A percentile compares a stretch with the other conserved stretches of the same genome.
Evolutionary conservation across 352 stramenopile genomes (phyloP).

Genomic region (Pythium plurisporium): DNA sequence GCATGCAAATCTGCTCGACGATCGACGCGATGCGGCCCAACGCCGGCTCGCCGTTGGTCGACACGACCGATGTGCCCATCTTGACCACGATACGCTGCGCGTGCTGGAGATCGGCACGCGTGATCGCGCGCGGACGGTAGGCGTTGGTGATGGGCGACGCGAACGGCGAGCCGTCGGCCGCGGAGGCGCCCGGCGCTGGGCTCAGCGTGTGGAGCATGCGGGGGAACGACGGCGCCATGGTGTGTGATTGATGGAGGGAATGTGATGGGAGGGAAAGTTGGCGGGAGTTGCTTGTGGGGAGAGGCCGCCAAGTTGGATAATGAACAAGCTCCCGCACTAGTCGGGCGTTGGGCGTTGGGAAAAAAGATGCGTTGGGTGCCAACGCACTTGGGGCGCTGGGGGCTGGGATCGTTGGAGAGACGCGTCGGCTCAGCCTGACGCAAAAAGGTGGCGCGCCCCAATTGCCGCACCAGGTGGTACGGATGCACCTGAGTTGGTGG

Average conservation of each 20-base stretch:
- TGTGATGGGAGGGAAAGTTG: background rate
- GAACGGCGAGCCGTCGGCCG: background rate
- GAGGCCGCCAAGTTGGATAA: background rate
- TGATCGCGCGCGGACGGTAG: conserved; percentile 37
- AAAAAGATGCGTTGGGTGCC: background rate
- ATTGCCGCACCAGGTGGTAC: background rate
- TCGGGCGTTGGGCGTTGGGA: background rate
- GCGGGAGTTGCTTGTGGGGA: background rate
- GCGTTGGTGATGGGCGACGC: background rate
- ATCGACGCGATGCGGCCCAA: conserved; percentile 89
- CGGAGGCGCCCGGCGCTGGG: background rate
- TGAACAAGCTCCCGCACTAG: too few relatives aligned
- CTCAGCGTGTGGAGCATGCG: too few relatives aligned
- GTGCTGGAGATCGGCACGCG: conserved; percentile 67
- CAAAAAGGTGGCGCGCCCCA: background rate
- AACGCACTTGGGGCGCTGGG: background rate
- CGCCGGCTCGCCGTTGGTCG: conserved; percentile 89
- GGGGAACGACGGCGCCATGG: conserved; percentile 1
- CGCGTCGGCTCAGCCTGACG: background rate
- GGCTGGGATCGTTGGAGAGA: background rate
- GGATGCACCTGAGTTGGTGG: conserved; percentile 6
- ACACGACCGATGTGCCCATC: conserved; percentile 94
- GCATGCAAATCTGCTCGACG: conserved; percentile 91
- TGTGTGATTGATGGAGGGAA: too few relatives aligned
- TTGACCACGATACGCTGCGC: conserved; percentile 93